phyloP scores from a whole-genome alignment of 805 yeast species.

The Debaryomyces maramus region DNA sequence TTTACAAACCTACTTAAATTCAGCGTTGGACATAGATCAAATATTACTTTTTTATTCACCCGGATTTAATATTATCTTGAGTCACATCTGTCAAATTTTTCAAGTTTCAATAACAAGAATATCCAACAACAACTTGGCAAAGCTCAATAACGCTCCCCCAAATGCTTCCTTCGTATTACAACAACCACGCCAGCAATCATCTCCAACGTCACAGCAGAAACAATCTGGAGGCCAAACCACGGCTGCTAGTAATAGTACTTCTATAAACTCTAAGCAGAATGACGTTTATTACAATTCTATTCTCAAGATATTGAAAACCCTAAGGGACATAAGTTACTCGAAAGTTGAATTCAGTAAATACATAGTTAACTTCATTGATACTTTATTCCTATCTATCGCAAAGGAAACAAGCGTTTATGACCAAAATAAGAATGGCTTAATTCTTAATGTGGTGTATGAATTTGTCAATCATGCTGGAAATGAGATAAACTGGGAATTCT shows the following conservation, averaged over 20 bases:
- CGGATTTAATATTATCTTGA: conserved; percentile 45
- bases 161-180: conserved; percentile 2
- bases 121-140: conserved; percentile 13
- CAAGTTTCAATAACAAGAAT: conserved; percentile 29
- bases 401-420: conserved; percentile 37
- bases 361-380: conserved; percentile 29
- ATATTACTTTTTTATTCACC: conserved; percentile 31
- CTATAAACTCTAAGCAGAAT: conserved; percentile 25
- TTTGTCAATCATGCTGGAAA: conserved; percentile 32
- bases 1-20: conserved; percentile 10
- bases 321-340: conserved; percentile 35
- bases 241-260: conserved; percentile 8
- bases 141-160: conserved; percentile 5
- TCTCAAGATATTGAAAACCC: conserved; percentile 37
- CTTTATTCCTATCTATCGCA: conserved; percentile 36
- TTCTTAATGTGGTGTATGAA: conserved; percentile 43
- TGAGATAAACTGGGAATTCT: conserved; percentile 69
- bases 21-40: conserved; percentile 1
- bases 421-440: conserved; percentile 35
- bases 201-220: conserved; percentile 1
- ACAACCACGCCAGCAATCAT: conserved; percentile 6
- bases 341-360: conserved; percentile 13
- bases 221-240: conserved; percentile 5
- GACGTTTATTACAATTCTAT: conserved; percentile 41
- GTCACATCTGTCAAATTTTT: conserved; percentile 48